These are phyloP conservation scores for Lenwebbia sp. DNA, from an alignment of 345 rosid genomes.

Conservation along the genomic window DNA sequence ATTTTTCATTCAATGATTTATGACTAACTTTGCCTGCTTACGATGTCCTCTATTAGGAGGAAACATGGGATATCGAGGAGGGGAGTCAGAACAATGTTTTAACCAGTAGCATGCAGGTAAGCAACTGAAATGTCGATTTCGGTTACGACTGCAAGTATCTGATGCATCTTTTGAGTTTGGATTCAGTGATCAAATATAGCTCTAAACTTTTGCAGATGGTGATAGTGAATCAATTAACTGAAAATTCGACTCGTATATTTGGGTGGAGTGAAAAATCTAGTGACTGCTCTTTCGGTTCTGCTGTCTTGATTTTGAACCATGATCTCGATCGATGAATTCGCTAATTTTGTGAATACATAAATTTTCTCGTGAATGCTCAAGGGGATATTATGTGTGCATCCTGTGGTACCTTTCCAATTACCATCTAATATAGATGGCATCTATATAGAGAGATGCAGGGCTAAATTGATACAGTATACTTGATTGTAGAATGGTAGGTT, in stretches of 20 bases:
- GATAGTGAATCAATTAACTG: not conserved
- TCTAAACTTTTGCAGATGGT: not conserved
- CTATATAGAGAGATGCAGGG: not conserved
- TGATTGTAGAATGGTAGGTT: not conserved
- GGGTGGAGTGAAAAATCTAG: not conserved
- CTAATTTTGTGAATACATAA: not conserved
- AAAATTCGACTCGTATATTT: not conserved
- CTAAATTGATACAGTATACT: not conserved
- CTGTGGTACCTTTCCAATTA: not conserved
- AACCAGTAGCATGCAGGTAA: conserved; percentile 94
- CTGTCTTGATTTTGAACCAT: not conserved
- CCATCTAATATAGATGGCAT: too few relatives aligned
- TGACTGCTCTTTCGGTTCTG: not conserved
- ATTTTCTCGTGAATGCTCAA: not conserved
- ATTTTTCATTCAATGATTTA: conserved; percentile 9
- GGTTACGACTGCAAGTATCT: not conserved
- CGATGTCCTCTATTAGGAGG: conserved; percentile 40
- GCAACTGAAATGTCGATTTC: not conserved
- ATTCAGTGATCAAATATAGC: not conserved
- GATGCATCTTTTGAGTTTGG: not conserved
- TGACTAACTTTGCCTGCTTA: not conserved
- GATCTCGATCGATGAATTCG: not conserved
- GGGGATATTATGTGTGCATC: not conserved
- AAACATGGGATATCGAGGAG: conserved; percentile 96
- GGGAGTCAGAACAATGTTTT: conserved; percentile 91